Percentiles rank a stretch among this genome's conserved stretches.
These are phyloP conservation scores for Colletotrichum destructivum DNA, from an alignment of 2,329 filamentous ascomycete species.

Conservation along the genomic window DNA sequence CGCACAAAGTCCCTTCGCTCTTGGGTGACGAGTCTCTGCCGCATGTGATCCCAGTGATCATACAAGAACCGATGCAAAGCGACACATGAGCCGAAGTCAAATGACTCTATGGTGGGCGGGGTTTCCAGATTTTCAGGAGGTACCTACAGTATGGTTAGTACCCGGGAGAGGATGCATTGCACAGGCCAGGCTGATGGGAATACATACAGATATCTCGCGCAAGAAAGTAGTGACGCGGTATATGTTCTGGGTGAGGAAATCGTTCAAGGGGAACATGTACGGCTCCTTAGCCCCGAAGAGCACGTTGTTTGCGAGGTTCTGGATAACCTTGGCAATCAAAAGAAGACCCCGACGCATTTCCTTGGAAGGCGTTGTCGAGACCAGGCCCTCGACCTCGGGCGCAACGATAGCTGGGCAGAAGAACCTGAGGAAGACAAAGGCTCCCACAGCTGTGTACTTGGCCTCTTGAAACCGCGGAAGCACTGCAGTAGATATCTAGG, in stretches of 20 bases:
- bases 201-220: constrained; percentile 75
- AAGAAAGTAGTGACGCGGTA: constrained; percentile 78
- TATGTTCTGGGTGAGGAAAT: constrained; percentile 78
- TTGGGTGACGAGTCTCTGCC: constrained; percentile 73
- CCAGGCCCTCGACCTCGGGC: constrained; percentile 77
- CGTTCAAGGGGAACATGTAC: constrained; percentile 80
- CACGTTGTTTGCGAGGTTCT: constrained; percentile 81
- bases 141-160: constrained; percentile 52
- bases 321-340: constrained; percentile 79
- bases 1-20: constrained; percentile 71
- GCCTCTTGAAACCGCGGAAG: constrained; percentile 76
- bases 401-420: constrained; percentile 82
- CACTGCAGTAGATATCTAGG: constrained; percentile 74
- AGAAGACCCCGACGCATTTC: constrained; percentile 79
- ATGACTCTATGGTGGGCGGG: constrained; percentile 63
- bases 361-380: constrained; percentile 73
- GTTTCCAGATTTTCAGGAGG: constrained; percentile 63
- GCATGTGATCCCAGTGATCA: constrained; percentile 80
- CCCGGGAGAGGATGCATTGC: background rate
- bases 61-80: constrained; percentile 79
- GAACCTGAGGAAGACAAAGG: constrained; percentile 80
- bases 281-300: constrained; percentile 80
- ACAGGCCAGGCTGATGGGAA: constrained; percentile 39
- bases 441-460: constrained; percentile 80
- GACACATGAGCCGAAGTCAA: constrained; percentile 81